Base-by-base conservation (phyloP, 345 rosid species). In the Ceriops zippeliana region DNA sequence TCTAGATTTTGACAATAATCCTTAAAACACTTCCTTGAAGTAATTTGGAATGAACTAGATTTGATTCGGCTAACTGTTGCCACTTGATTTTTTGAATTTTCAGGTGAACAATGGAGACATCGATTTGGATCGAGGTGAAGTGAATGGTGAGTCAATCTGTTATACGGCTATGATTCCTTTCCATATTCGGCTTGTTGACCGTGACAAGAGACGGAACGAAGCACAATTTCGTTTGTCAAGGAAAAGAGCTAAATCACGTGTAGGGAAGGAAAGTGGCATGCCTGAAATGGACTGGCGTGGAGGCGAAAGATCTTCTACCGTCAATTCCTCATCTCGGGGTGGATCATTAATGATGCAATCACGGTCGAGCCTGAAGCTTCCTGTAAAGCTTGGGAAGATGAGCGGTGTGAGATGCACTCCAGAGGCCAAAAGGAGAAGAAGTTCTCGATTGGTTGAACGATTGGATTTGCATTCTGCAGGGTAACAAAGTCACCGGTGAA, bases 71-170 rank as follows among this genome's bases (percentile, higher is more conserved):
- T n/a, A 63, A 32, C 21, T 34, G 5, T 46, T 32, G 35, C 52
- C 60, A 60, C 16, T 47, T 38, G 9, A 11, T 58, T 17, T 63
- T 78, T 38, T 17, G 19, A 13, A 52, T 30, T 75, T 60, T 57
- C 88, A 96, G 99, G 98, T 92, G 76, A 96, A 96, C 80, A 90
- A 90, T 75, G 89, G 90, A 79, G 97, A 90, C 52, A 86, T 95
- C 67, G 83, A 79, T 70, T 79, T 96, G 69, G 90, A 89, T 32
- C 83, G 78, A 73, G 76, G 82, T 51, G 86, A 80, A 38, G 69
- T 31, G 53, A 62, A 22, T n/a, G 67, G 76, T 0, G 73, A 81
- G 53, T 70, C 96, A 13, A 38, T 78, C 59, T 95, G 99, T 77
- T 87, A 83, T 68, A 81, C 99, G 7, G 90, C 88, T 22, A 76